phyloP scores from a whole-genome alignment of 2,329 filamentous ascomycete genomes.

The Diaporthe vaccinii region DNA sequence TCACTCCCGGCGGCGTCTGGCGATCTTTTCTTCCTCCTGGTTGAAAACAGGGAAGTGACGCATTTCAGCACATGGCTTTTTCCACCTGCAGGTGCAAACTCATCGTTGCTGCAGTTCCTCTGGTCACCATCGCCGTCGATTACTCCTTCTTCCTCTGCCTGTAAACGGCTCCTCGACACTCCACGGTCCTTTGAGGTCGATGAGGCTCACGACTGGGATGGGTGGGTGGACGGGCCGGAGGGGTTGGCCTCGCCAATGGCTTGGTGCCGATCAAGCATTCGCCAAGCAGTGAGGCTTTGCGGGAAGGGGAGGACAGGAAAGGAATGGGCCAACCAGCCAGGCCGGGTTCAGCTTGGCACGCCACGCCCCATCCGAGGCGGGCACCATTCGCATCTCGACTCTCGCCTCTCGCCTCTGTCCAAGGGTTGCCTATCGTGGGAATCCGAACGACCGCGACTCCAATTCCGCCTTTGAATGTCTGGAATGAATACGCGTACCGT shows the following conservation, averaged over 20 bases:
- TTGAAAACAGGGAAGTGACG: not conserved
- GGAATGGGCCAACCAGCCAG: not conserved
- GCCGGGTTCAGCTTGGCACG: not conserved
- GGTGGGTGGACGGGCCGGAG: not conserved
- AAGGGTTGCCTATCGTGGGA: not conserved
- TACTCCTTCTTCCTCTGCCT: too few relatives aligned
- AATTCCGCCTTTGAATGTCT: too few relatives aligned
- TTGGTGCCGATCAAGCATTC: slow-evolving; percentile 23
- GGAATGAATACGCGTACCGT: too few relatives aligned
- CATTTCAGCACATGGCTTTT: not conserved
- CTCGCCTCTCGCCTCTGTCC: not conserved
- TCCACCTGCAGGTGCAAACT: not conserved
- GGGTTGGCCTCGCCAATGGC: slow-evolving; percentile 13
- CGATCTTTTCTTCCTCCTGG: not conserved
- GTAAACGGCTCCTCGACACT: not conserved
- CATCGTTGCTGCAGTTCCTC: not conserved
- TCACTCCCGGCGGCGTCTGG: not conserved
- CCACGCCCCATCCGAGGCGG: too few relatives aligned
- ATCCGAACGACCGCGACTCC: not conserved
- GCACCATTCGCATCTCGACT: not conserved
- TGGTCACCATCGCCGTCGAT: too few relatives aligned
- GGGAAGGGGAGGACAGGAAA: slow-evolving; percentile 3
- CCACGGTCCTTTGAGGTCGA: not conserved
- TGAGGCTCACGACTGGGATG: not conserved
- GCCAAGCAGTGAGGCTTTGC: slow-evolving; percentile 24